Evolutionary conservation across 805 yeast species (phyloP).

Genomic region (Candida ascalaphidarum): DNA sequence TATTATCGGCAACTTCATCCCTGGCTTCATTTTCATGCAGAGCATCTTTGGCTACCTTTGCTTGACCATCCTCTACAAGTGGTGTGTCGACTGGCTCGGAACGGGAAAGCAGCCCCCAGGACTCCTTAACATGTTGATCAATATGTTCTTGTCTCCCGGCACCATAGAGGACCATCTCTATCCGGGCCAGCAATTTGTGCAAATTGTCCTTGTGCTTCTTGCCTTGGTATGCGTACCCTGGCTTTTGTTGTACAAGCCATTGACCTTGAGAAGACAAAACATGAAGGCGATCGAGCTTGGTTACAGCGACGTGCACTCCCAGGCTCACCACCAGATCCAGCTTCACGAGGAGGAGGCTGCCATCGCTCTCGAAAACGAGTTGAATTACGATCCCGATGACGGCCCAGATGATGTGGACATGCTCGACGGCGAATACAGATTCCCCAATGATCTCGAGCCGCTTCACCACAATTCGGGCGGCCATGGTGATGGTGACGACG

Average conservation of each 20-base stretch:
- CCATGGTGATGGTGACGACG: constrained; percentile 46
- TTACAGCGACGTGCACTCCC: constrained; percentile 27
- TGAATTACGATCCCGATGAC: constrained; percentile 13
- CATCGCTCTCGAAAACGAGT: too few species aligned
- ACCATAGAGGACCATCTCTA: constrained; percentile 72
- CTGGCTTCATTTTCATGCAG: constrained; percentile 92
- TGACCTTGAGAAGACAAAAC: constrained; percentile 54
- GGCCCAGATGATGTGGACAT: constrained; percentile 12
- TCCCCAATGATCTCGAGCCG: constrained; percentile 32
- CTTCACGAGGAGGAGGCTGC: constrained; percentile 24
- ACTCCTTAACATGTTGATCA: constrained; percentile 85
- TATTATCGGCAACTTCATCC: constrained; percentile 86
- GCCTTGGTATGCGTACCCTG: constrained; percentile 92
- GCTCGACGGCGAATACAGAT: constrained; percentile 10
- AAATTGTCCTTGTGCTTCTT: constrained; percentile 58
- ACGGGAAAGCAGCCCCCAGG: constrained; percentile 82
- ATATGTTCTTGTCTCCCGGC: constrained; percentile 94
- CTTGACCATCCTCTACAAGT: constrained; percentile 80
- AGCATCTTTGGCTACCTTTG: constrained; percentile 92
- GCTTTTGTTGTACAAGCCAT: constrained; percentile 78
- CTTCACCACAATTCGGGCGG: constrained; percentile 18
- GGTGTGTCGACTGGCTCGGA: constrained; percentile 88
- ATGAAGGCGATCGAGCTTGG: constrained; percentile 41
- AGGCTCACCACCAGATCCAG: constrained; percentile 18
- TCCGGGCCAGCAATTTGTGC: constrained; percentile 71